A percentile compares a stretch with the other conserved stretches of the same genome.
Evolutionary conservation across 2,329 filamentous ascomycete genomes (phyloP).

Genomic region (Stagonosporopsis chrysanthemi): DNA sequence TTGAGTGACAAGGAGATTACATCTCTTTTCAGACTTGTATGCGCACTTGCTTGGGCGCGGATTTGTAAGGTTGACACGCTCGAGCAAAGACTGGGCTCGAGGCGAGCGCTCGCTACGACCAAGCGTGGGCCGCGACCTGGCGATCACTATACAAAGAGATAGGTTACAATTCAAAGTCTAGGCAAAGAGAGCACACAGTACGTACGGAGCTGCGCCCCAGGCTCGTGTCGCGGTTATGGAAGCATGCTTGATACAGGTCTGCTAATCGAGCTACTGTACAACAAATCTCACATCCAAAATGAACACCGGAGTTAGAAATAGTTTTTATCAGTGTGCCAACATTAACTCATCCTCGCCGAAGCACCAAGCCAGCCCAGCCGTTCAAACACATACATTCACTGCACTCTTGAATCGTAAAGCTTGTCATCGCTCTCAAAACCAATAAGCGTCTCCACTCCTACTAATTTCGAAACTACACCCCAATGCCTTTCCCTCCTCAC

Average conservation of each 20-base stretch:
- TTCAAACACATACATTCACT: neutral
- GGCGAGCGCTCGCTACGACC: slow-evolving; percentile 1
- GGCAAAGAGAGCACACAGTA: too few relatives aligned
- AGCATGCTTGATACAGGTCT: neutral
- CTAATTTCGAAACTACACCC: slow-evolving; percentile 84
- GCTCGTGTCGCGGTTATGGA: too few relatives aligned
- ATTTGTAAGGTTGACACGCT: neutral
- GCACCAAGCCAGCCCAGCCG: neutral
- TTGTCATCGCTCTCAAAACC: slow-evolving; percentile 46
- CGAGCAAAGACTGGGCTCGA: neutral
- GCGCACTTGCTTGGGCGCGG: neutral
- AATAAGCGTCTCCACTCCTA: slow-evolving; percentile 66
- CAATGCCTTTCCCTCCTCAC: slow-evolving; percentile 63
- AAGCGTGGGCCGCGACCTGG: neutral
- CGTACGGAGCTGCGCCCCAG: too few relatives aligned
- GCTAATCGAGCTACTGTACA: neutral
- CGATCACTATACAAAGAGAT: neutral
- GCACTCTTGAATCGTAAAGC: neutral
- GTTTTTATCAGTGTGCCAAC: neutral
- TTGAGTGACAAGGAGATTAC: too few relatives aligned
- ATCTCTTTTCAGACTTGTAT: too few relatives aligned
- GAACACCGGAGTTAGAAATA: neutral
- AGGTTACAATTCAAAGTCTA: too few relatives aligned
- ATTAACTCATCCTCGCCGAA: neutral
- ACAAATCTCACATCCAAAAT: neutral